Evolutionary conservation across 192 early-diverging fungal species (phyloP).

Genomic region (Coemansia sp.): DNA sequence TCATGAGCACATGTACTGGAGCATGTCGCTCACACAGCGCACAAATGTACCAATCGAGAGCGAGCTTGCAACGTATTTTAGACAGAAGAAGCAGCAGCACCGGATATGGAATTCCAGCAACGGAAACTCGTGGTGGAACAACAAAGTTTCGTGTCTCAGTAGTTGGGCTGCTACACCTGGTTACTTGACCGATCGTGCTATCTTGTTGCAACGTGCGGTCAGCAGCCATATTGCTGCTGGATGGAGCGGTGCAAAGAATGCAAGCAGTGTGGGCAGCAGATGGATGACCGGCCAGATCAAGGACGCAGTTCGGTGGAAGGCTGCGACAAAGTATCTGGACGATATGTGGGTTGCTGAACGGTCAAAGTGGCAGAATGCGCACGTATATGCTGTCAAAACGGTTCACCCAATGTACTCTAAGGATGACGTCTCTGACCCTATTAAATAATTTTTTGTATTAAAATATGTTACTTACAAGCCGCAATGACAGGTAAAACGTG

Average conservation of each 20-base stretch:
- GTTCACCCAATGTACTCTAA: slow-evolving; percentile 28
- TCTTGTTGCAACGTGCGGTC: slow-evolving; percentile 4
- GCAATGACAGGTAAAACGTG: neutral
- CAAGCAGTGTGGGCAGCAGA: neutral
- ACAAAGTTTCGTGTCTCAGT: slow-evolving; percentile 13
- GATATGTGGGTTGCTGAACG: slow-evolving; percentile 23
- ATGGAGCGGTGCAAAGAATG: slow-evolving; percentile 16
- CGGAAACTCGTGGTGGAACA: slow-evolving; percentile 37
- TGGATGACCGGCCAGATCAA: slow-evolving; percentile 10
- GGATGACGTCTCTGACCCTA: neutral
- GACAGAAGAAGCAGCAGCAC: neutral
- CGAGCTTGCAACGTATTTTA: slow-evolving; percentile 1
- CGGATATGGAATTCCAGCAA: neutral
- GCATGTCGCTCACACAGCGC: slow-evolving; percentile 45
- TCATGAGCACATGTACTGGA: slow-evolving; percentile 47
- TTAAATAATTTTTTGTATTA: slow-evolving; percentile 3
- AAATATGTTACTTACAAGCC: slow-evolving; percentile 7
- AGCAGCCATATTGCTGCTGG: neutral
- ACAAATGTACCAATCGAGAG: neutral
- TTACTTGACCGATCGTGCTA: slow-evolving; percentile 7
- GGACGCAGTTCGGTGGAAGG: slow-evolving; percentile 20
- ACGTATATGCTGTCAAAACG: slow-evolving; percentile 28
- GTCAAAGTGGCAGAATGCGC: slow-evolving; percentile 36
- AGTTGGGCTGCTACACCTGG: slow-evolving; percentile 31
- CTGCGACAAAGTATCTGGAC: neutral